Percentiles rank a stretch among this genome's conserved stretches.
Conservation (phyloP, 306 rosid genomes). For the Begonia loranthoides region DNA sequence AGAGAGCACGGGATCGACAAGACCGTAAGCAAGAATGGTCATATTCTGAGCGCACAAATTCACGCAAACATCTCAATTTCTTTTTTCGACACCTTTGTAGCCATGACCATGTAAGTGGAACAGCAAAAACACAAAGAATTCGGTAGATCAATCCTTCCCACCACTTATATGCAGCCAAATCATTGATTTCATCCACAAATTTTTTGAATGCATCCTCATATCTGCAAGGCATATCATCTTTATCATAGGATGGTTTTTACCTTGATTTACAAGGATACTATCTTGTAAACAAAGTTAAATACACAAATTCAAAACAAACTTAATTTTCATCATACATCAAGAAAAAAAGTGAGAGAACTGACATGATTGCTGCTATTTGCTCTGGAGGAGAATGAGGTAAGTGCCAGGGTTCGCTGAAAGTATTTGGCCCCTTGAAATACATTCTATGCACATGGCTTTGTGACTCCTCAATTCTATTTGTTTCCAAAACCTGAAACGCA, state of each 20-base stretch:
- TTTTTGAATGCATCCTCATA: slow-evolving; percentile 42
- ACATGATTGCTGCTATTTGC: slow-evolving; percentile 36
- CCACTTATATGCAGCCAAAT: slow-evolving; percentile 31
- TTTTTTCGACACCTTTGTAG: slow-evolving; percentile 28
- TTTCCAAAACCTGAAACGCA: slow-evolving; percentile 54
- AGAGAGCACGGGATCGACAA: slow-evolving; percentile 41
- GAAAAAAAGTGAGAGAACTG: slow-evolving; percentile 12
- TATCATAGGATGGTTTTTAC: slow-evolving; percentile 3
- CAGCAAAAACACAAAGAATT: slow-evolving; percentile 24
- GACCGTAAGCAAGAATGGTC: slow-evolving; percentile 44
- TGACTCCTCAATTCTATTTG: slow-evolving; percentile 32
- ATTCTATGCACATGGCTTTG: slow-evolving; percentile 37
- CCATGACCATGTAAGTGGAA: slow-evolving; percentile 44
- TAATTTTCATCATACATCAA: background rate
- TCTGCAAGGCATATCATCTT: slow-evolving; percentile 18
- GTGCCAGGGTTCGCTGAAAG: slow-evolving; percentile 42
- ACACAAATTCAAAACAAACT: too few species aligned
- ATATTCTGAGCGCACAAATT: slow-evolving; percentile 40
- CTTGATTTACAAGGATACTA: too few species aligned
- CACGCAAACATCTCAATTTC: slow-evolving; percentile 32
- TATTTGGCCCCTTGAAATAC: slow-evolving; percentile 43
- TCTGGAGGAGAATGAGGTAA: slow-evolving; percentile 37
- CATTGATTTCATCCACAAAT: slow-evolving; percentile 39
- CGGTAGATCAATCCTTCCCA: slow-evolving; percentile 46
- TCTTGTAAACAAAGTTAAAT: too few species aligned